Base-by-base conservation (phyloP, 805 yeast species). In the Cyberlindnera petersonii region DNA sequence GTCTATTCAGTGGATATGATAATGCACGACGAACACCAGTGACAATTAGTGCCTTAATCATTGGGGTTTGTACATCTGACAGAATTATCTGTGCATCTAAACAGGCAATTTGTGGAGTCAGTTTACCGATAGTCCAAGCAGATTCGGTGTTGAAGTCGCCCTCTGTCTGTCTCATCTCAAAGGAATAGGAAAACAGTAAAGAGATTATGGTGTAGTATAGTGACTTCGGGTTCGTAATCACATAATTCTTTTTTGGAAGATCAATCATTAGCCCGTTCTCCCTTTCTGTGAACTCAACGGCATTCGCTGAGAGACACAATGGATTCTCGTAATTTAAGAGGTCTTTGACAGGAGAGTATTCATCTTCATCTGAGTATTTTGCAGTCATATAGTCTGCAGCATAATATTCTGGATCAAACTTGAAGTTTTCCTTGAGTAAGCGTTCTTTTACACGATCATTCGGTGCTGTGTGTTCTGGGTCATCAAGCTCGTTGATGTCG, bases 41-140 rank as follows among this genome's bases (percentile, higher is more conserved):
- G 1, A 80, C 54, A 7, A 83, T 68, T 0, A 80, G 54, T 0
- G 79, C 75, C 35, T 65, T 66, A 26, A 91, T 66, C 2, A 55
- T 31, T 24, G 63, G 61, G 8, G 23, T 40, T 13, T 33, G 43
- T 4, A 40, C 46, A 36, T 50, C 59, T 15, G 47, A 59, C 15
- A 63, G 47, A 1, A 72, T 56, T 20, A 83, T 48, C 47, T 72
- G 77, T 13, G 75, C 63, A 57, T 88, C 98, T 23, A 93, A 63
- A 48, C 71, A 78, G 7, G 88, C 59, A 26, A 91, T 61, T 52
- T 86, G 93, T 1, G 98, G 96, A 0, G 79, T 65, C 17, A 93
- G 52, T 49, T 83, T 88, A 2, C 98, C 98, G 5, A 93, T 73
- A 0, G 91, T 80, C 98, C 98, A 93, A 0, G 94, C 86, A 41